Evolutionary conservation across 2,329 filamentous ascomycete genomes (phyloP).

Genomic region (Fusarium anthophilum): DNA sequence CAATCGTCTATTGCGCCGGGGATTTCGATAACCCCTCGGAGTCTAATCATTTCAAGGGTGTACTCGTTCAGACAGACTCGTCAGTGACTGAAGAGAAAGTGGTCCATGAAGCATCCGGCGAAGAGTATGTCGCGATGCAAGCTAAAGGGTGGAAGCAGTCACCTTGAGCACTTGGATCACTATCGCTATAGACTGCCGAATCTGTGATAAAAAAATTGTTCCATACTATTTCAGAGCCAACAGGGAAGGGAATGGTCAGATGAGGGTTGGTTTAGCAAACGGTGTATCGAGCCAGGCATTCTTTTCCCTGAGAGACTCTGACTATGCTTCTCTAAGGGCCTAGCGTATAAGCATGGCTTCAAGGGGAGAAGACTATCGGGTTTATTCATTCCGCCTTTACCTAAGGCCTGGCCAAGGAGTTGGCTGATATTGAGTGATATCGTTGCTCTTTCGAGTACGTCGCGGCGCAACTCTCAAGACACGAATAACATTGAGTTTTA

Average conservation of each 20-base stretch:
- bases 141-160: slow-evolving; percentile 11
- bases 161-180: background rate
- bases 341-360: background rate
- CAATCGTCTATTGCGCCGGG: slow-evolving; percentile 68
- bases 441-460: background rate
- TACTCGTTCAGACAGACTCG: slow-evolving; percentile 14
- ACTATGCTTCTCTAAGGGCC: background rate
- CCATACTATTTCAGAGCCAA: slow-evolving; percentile 21
- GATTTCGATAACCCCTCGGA: slow-evolving; percentile 67
- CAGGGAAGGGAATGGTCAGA: slow-evolving; percentile 24
- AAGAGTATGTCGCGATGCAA: slow-evolving; percentile 12
- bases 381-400: background rate
- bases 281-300: background rate
- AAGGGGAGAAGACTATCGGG: background rate
- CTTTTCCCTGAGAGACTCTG: slow-evolving; percentile 12
- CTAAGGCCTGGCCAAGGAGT: background rate
- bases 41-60: slow-evolving; percentile 62
- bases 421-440: background rate
- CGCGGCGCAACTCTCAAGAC: background rate
- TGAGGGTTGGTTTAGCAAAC: slow-evolving; percentile 29
- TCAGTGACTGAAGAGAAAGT: slow-evolving; percentile 8
- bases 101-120: background rate
- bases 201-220: background rate
- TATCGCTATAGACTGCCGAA: background rate
- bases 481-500: background rate